These are phyloP conservation scores for Auxenochlorella pyrenoidosa DNA, from an alignment of 139 green algal species.

Conservation along the genomic window DNA sequence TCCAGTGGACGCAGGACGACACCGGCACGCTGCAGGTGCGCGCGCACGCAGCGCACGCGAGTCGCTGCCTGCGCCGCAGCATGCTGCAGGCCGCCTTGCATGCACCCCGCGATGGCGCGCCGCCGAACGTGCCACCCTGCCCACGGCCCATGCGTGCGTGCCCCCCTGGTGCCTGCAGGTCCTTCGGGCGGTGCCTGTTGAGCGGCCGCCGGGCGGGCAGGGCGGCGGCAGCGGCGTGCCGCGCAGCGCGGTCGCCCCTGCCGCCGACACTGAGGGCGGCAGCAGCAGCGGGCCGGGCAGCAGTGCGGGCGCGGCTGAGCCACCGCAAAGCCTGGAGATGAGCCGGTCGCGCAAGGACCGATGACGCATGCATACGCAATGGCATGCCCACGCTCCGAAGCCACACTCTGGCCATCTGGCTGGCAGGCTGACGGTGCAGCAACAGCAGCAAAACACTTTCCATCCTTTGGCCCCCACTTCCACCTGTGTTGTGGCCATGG, in stretches of 20 bases:
- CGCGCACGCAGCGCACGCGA: neutral
- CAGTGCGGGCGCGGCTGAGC: neutral
- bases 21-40: constrained; percentile 64
- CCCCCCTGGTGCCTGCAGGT: neutral
- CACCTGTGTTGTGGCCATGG: too few species aligned
- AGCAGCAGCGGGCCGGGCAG: neutral
- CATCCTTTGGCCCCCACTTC: too few species aligned
- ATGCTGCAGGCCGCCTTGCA: neutral
- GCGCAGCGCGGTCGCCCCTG: neutral
- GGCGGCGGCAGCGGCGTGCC: neutral
- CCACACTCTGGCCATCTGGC: too few species aligned
- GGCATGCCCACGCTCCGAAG: neutral
- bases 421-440: too few species aligned
- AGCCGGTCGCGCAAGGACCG: neutral
- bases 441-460: too few species aligned
- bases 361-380: neutral
- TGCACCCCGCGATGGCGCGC: too few species aligned
- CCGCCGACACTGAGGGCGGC: neutral
- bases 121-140: too few species aligned
- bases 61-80: too few species aligned
- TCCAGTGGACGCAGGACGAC: constrained; percentile 79
- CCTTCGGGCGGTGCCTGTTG: neutral
- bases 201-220: neutral
- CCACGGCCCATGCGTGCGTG: neutral
- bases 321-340: constrained; percentile 11